Base-by-base conservation (phyloP, 1,284 basidiomycete species). In the Ceratobasidium sp. region DNA sequence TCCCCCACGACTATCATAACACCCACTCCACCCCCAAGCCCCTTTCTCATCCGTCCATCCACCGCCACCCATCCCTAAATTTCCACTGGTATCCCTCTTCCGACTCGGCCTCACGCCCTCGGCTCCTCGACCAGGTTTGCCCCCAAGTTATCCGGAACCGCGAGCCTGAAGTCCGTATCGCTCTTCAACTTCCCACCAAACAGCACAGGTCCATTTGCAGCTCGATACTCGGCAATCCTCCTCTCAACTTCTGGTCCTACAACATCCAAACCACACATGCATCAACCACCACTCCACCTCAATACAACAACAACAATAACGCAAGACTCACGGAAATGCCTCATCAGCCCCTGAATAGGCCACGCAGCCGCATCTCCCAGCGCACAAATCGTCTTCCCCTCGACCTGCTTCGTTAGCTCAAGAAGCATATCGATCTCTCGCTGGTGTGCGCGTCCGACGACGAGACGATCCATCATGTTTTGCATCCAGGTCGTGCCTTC, bases 401-500 rank as follows among this genome's bases (percentile, higher is more conserved):
- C 97, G 75, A 99, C 89, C 90, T 98, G 95, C 54, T 60, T 54
- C 89, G 94, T 96, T 59, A 98, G 83, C 83, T 98, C 96, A 56
- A 96, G 89, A 9, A 98, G 86, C 97, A 98, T 98, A 84, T 99
- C 97, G 77, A 99, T 97, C 86, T 99, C 97, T 76, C 97, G 91
- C 79, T 89, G 88, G 82, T 97, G 94, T 0, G 92, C 95, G 22
- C 96, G 89, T 2, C 97, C 97, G 81, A 94, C 92, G 50, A 93
- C 92, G 84, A 96, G 89, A 69, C 96, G 91, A 82, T 95, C 89
- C 96, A 98, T 98, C 94, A 98, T 97, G 84, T 98, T 97, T 89
- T 93, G 94, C 93, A 98, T 95, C 96, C 96, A 98, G 0, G 95
- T 97, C 1, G 96, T 98, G 63, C 96, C 96, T 82, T 98, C 96